Base-by-base conservation (phyloP, 2,329 filamentous ascomycete species). In the Triangularia verruculosa region DNA sequence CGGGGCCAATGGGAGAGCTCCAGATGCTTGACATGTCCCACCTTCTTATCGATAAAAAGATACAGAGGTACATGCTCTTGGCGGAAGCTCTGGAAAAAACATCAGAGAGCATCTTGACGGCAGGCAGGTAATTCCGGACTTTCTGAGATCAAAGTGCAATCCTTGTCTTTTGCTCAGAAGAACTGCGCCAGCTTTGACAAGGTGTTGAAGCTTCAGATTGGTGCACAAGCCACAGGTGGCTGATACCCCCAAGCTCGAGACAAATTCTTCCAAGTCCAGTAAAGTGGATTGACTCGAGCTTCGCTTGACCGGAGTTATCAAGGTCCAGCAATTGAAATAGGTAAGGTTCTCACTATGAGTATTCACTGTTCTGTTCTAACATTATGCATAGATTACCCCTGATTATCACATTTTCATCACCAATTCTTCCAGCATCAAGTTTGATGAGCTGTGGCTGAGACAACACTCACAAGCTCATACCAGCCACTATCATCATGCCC, bases 401-500 rank as follows among this genome's bases (percentile, higher is more conserved):
- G n/a, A 20, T 47, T 9, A 28, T 28, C 27, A 28, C 9, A 28
- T 28, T 28, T 47, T 20, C n/a, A 20, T 4, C 39, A 47, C 39
- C n/a, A 9, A 47, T 47, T 47, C 11, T 6, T 11, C 5, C 7
- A 47, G 39, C 39, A 20, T 47, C 17, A 8, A 47, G n/a, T 47
- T 8, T 17, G 39, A 47, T 4, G 1, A 22, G n/a, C 7, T 59
- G 57, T 59, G 57, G 57, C 57, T 59, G 39, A 51, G 25, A 47
- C 34, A 62, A 6, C 17, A 6, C 20, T 54, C 59, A 58, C 30
- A 15, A 20, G 7, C n/a, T 54, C 4, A 32, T 43, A 34, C 17
- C 54, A 34, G 32, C 32, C 57, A 59, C 25, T 51, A 20, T 54
- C 54, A 54, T 1, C 24, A 80, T 82, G 77, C 77, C 77, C 66